Base-by-base conservation (phyloP, 139 green algal species). In the Axilococcus clingmanii region DNA sequence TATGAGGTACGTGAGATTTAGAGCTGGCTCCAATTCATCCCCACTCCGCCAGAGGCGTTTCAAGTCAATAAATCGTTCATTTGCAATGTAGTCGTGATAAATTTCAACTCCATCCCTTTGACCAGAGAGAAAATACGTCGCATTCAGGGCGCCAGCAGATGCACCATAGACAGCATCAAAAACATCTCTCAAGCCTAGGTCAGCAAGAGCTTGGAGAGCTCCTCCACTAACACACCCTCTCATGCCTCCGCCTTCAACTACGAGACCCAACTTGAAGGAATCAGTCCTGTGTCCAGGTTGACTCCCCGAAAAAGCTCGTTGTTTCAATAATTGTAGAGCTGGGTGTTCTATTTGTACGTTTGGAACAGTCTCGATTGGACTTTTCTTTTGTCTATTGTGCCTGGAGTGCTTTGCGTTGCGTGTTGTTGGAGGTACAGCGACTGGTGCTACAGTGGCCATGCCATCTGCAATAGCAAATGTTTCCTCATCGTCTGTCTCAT, bases 161-260 rank as follows among this genome's bases (percentile, higher is more conserved):
- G 56, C 68, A 24, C 87, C 87, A 61, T 95, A 95, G 28, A 90
- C 76, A 0, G 69, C 75, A 57, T 95, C 87, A 66, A 95, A 94
- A 2, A 34, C 61, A 40, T 87, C 45, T 8, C 44, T 50, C 28
- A 86, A 29, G 20, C 81, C 84, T 37, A 86, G 44, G 15, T 80
- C 67, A 12, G 66, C 37, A 16, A 95, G 55, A 8, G 65, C 78
- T 68, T 83, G 78, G 12, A 87, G 68, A 57, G 80, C 78, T 28
- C 73, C 83, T 7, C 66, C 80, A 3, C 52, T 74, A 14, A 86
- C 72, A 22, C 76, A 65, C n/a, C 84, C 79, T 1, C 78, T 53
- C 85, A 91, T 94, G 48, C 84, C 84, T n/a, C 84, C 84, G n/a
- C 84, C 85, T 73, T 95, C 87, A 11, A 95, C 76, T 14, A 89